Evolutionary conservation across 1,284 basidiomycete species (phyloP), one percentile per base, ranked within the genome.

Genomic region (Phlebopus sp.): DNA sequence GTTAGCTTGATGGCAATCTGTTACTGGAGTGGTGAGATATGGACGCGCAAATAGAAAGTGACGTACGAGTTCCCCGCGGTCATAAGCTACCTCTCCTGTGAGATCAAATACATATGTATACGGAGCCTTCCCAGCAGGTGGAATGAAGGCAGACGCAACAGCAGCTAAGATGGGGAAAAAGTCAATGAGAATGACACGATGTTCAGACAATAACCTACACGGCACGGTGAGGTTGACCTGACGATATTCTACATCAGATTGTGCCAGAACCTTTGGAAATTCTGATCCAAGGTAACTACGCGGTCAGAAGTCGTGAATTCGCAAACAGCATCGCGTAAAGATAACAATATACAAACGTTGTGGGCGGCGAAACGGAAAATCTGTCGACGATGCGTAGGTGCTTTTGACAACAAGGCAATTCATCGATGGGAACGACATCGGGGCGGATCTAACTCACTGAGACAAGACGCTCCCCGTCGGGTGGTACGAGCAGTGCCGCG

Each of bases 321-420:
- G 10, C 39, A 49, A 44, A 49, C 49, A 42, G 40, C 14, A 42
- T 17, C 31, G 37, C 50, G 13, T 3, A 37, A 41, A 48, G 29
- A 37, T 42, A 52, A 11, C 37, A 34, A 47, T 23, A 36, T 23
- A 71, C 84, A 59, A 64, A 92, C 85, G 90, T 93, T 45, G 91
- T 92, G n/a, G 92, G 78, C 5, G 92, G 92, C 13, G 71, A 61
- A 32, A 94, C 87, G 18, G 88, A 90, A 67, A 83, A 92, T 64
- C 91, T 90, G 70, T 95, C 92, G 37, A 91, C 89, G 55, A 92
- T 85, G 43, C 86, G 79, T 15, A 90, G 70, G 62, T 82, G 74
- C 87, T 90, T 13, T 17, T 15, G 60, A 30, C 41, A 37, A 54
- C 32, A 47, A 31, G 41, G 25, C 29, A 30, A 39, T 1, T 6